Conservation (phyloP, 306 rosid species). For the Acacia confusa region DNA sequence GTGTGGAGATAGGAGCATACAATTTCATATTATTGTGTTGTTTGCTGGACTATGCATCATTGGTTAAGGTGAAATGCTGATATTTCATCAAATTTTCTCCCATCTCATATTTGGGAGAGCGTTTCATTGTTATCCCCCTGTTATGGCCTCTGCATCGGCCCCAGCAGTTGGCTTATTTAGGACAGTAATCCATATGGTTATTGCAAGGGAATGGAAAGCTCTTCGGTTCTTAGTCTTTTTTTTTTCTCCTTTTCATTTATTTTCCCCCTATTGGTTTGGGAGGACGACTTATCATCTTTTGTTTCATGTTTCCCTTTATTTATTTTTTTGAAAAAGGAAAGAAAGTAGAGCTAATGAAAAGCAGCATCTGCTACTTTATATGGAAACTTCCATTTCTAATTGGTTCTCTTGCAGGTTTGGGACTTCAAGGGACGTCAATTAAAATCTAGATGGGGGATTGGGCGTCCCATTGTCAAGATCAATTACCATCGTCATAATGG, state of each 20-base stretch:
- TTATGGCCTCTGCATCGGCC: not conserved
- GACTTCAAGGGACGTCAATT: constrained; percentile 73
- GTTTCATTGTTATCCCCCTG: not conserved
- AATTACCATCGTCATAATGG: constrained; percentile 85
- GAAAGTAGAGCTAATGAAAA: not conserved
- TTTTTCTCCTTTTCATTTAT: not conserved
- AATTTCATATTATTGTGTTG: not conserved
- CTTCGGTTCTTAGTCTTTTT: not conserved
- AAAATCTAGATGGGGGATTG: constrained; percentile 78
- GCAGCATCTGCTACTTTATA: constrained; percentile 17
- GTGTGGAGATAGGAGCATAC: no score
- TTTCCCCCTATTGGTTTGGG: not conserved
- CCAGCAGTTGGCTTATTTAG: not conserved
- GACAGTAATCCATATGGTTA: not conserved
- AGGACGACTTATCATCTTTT: not conserved
- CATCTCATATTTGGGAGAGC: not conserved
- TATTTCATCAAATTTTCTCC: not conserved
- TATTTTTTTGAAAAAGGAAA: not conserved
- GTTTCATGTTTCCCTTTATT: not conserved
- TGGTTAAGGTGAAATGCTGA: not conserved
- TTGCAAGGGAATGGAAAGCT: not conserved
- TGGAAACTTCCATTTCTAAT: constrained; percentile 26
- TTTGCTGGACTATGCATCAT: not conserved
- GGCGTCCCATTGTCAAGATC: constrained; percentile 69
- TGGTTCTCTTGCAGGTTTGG: constrained; percentile 67